Conservation (phyloP, 805 yeast genomes). For the Suhomyces faveliae region DNA sequence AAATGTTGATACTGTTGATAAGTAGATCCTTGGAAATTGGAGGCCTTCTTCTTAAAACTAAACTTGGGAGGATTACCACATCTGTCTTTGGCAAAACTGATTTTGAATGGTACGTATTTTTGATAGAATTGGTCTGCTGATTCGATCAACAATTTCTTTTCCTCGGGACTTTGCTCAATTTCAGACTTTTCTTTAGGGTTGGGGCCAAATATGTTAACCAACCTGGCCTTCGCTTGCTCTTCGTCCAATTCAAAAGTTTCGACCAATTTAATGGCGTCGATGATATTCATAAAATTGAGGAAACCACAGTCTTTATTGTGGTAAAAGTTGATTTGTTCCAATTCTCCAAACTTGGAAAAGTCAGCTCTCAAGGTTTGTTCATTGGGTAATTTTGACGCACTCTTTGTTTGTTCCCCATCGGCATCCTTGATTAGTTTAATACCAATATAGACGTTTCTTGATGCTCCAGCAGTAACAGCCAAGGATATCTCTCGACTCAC, state of each 20-base stretch:
- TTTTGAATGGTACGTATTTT: conserved; percentile 53
- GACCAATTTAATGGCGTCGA: conserved; percentile 62
- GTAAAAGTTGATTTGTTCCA: conserved; percentile 74
- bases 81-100: conserved; percentile 74
- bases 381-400: conserved; percentile 24
- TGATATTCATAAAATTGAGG: conserved; percentile 64
- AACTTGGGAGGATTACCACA: conserved; percentile 73
- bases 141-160: conserved; percentile 29
- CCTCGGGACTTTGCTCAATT: conserved; percentile 32
- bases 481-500: conserved; percentile 51
- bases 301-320: conserved; percentile 73
- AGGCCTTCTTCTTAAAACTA: conserved; percentile 42
- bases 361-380: conserved; percentile 56
- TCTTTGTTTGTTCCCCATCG: conserved; percentile 4
- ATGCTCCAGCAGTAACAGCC: conserved; percentile 72
- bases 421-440: conserved; percentile 34
- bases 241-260: conserved; percentile 47
- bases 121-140: conserved; percentile 29
- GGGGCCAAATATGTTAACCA: conserved; percentile 53
- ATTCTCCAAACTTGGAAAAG: conserved; percentile 62
- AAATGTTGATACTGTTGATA: conserved; percentile 15
- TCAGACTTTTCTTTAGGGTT: neutral
- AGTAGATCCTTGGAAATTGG: conserved; percentile 18
- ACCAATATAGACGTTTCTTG: conserved; percentile 76
- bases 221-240: conserved; percentile 21